Conservation (phyloP, 225 moss, liverwort and hornwort species). For the Physcomitrellopsis africana region DNA sequence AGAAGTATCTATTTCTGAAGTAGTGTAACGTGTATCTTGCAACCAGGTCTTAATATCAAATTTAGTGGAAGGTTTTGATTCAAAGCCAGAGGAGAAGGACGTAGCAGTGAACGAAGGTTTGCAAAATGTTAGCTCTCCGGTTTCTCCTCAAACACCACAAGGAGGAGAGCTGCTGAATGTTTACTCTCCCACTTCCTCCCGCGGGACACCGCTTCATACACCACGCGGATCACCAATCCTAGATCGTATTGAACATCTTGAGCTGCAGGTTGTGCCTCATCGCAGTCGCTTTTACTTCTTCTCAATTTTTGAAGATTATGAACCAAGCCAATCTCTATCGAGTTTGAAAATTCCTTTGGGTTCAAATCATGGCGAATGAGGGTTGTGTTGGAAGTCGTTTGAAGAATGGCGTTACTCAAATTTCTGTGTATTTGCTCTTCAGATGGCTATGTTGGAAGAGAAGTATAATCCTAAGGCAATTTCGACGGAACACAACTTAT, state of each 20-base stretch:
- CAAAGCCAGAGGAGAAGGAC: background rate
- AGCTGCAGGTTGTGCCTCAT: constrained; percentile 37
- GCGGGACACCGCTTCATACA: background rate
- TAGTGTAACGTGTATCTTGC: background rate
- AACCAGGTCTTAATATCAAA: constrained; percentile 28
- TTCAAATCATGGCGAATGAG: background rate
- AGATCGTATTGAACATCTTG: constrained; percentile 45
- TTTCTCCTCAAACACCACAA: no score
- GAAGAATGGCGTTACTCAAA: background rate
- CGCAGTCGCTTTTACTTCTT: background rate
- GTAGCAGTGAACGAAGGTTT: no score
- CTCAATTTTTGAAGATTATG: background rate
- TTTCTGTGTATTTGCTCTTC: constrained; percentile 1
- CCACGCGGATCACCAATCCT: constrained; percentile 17
- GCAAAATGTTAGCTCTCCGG: background rate
- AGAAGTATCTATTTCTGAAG: background rate
- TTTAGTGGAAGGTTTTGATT: constrained; percentile 20
- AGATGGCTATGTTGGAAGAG: constrained; percentile 43
- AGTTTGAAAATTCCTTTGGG: background rate
- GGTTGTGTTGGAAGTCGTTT: background rate
- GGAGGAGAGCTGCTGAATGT: no score
- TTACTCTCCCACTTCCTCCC: constrained; percentile 25
- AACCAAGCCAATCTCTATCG: background rate
- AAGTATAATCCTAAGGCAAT: constrained; percentile 10
- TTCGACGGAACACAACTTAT: constrained; percentile 3